These are phyloP conservation scores for Eucalyptus microcorys DNA, from an alignment of 345 rosid species.

Conservation along the genomic window DNA sequence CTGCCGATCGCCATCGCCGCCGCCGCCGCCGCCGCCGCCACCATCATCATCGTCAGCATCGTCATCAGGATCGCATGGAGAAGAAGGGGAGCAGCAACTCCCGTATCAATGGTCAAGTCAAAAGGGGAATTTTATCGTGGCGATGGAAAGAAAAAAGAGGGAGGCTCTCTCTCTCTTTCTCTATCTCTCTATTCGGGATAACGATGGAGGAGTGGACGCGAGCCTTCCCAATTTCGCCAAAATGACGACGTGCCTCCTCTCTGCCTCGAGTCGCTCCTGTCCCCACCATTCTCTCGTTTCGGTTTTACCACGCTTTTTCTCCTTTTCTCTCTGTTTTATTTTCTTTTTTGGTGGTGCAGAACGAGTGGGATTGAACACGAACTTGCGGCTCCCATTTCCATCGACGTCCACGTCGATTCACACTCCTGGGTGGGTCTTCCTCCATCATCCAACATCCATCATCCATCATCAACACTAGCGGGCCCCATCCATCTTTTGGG, in stretches of 20 bases:
- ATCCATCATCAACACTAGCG: not conserved
- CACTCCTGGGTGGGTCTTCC: not conserved
- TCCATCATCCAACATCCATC: not conserved
- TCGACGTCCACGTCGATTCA: not conserved
- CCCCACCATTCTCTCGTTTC: not conserved
- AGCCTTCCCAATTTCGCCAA: not conserved
- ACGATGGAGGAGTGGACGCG: not conserved
- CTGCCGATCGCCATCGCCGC: not conserved
- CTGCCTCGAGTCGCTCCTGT: not conserved
- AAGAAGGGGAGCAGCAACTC: not conserved
- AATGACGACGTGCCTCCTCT: not conserved
- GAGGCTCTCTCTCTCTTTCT: not conserved
- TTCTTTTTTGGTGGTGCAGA: not conserved
- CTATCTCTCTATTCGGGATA: not conserved
- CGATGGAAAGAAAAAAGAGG: not conserved
- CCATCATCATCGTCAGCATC: not conserved
- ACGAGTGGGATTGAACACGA: not conserved
- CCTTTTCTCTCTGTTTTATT: no score
- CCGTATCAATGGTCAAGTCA: not conserved
- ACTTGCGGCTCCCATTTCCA: not conserved
- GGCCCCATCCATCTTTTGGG: not conserved
- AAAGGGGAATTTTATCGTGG: not conserved
- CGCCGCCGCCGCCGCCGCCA: not conserved
- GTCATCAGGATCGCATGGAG: not conserved
- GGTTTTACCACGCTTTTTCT: not conserved